phyloP scores from a whole-genome alignment of 345 rosid species.

The Salix caprea region DNA sequence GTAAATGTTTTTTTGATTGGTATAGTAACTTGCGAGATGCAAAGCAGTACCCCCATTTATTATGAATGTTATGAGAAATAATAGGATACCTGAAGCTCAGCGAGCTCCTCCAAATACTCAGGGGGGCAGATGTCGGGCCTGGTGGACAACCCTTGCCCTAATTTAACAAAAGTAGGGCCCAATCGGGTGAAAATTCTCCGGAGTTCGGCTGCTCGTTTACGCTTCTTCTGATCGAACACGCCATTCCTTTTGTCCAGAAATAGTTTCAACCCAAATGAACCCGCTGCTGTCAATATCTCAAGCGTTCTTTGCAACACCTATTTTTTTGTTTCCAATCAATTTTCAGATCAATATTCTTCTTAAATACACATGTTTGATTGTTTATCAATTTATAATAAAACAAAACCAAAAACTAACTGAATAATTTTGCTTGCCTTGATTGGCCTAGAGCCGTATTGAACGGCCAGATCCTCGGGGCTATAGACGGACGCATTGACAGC shows the following conservation, averaged over 20 bases:
- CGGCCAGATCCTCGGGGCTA: slow-evolving; percentile 65
- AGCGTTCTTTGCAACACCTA: slow-evolving; percentile 69
- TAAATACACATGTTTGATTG: background rate
- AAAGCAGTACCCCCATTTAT: too few relatives aligned
- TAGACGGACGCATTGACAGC: slow-evolving; percentile 81
- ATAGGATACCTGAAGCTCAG: slow-evolving; percentile 76
- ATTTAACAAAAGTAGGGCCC: slow-evolving; percentile 94
- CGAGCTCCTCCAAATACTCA: slow-evolving; percentile 84
- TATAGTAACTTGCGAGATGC: too few relatives aligned
- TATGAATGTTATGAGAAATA: background rate
- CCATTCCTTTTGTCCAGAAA: slow-evolving; percentile 69
- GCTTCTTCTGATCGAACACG: slow-evolving; percentile 58
- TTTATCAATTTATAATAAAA: background rate
- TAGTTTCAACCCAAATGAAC: slow-evolving; percentile 63
- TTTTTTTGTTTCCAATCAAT: background rate
- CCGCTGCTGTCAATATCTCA: slow-evolving; percentile 59
- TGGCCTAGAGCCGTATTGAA: slow-evolving; percentile 67
- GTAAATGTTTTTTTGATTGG: too few relatives aligned
- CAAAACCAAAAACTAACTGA: background rate
- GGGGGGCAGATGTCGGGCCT: slow-evolving; percentile 95
- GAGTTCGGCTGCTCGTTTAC: slow-evolving; percentile 61
- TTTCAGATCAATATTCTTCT: background rate
- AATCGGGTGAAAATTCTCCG: slow-evolving; percentile 66
- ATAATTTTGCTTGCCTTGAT: slow-evolving; percentile 43
- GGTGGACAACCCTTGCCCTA: slow-evolving; percentile 95